Evolutionary conservation across 129 eudicot species (phyloP).

Genomic region (Saussurea involucrata): DNA sequence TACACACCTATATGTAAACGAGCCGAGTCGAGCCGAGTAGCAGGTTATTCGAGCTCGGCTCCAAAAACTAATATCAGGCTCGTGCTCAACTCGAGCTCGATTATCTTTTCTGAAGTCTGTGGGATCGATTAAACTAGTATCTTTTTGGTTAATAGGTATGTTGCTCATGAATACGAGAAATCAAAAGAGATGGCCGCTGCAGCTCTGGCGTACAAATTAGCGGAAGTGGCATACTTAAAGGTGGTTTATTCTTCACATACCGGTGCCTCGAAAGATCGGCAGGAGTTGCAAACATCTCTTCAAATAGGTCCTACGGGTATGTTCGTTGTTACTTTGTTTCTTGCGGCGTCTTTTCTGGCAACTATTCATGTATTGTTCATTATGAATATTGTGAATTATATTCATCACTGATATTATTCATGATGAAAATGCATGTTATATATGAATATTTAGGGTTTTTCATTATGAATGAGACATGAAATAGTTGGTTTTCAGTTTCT

Average conservation of each 20-base stretch:
- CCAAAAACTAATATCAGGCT: no score
- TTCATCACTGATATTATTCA: background rate
- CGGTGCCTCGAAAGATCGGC: constrained; percentile 65
- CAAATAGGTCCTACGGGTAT: constrained; percentile 85
- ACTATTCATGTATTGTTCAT: no score
- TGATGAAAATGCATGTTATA: background rate
- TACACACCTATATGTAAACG: background rate
- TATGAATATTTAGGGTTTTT: no score
- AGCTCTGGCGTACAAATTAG: constrained; percentile 90
- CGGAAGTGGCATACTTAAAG: constrained; percentile 87
- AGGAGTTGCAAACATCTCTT: constrained; percentile 78
- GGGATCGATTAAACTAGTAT: no score
- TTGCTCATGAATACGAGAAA: constrained; percentile 93
- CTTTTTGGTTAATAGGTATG: constrained; percentile 52
- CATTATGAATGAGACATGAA: no score
- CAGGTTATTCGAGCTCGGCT: no score
- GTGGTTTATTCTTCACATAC: constrained; percentile 83
- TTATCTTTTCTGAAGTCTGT: no score
- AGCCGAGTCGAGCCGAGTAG: no score
- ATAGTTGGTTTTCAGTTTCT: background rate
- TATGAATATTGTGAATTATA: no score
- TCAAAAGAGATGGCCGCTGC: constrained; percentile 94
- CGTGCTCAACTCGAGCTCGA: no score
- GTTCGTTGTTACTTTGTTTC: background rate
- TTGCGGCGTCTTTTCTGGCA: background rate